Evolutionary conservation across 2,329 filamentous ascomycete species (phyloP), one percentile per base, ranked within the genome.

Genomic region (Fusarium sp.): DNA sequence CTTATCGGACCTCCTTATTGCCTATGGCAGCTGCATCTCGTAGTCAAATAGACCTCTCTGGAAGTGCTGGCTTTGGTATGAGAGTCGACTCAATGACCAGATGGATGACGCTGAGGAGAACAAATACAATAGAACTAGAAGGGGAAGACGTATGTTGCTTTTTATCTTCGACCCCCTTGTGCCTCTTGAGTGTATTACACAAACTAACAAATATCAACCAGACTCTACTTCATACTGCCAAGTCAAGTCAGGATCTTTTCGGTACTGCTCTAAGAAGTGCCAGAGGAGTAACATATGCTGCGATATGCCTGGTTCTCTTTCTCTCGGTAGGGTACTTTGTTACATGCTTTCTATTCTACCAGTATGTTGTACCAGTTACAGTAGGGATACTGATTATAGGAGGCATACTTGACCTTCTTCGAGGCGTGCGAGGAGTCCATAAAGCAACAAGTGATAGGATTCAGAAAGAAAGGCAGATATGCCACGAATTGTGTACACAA

Each of bases 21-120:
- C 26, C 62, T n/a, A 44, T 53, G 32, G 20, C 37, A 44, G 44
- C 62, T 54, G 64, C 54, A 37, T 67, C 55, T 1, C 44, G 61
- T 18, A 67, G 55, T 9, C 64, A 67, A 27, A 62, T 63, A 27
- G 55, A 67, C 30, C 64, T 67, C 26, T 54, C 64, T 18, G 48
- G 37, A 14, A 67, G 53, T 49, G 20, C n/a, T 38, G 61, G 67
- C 20, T 45, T 53, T 17, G 64, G 53, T 26, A 52, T 46, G 20
- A 58, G 62, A 14, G 44, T 35, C n/a, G 52, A 70, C 27, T 63
- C 56, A 40, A 56, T 46, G 50, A 49, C 67, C 4, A 49, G 56
- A 32, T 64, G 52, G 55, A 50, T 54, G 52, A 32, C 48, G 11
- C 52, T 52, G 10, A 50, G 17, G 27, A 63, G 67, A 58, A 42